Conservation (phyloP, 2,329 filamentous ascomycete species). For the Fusarium sp. region DNA sequence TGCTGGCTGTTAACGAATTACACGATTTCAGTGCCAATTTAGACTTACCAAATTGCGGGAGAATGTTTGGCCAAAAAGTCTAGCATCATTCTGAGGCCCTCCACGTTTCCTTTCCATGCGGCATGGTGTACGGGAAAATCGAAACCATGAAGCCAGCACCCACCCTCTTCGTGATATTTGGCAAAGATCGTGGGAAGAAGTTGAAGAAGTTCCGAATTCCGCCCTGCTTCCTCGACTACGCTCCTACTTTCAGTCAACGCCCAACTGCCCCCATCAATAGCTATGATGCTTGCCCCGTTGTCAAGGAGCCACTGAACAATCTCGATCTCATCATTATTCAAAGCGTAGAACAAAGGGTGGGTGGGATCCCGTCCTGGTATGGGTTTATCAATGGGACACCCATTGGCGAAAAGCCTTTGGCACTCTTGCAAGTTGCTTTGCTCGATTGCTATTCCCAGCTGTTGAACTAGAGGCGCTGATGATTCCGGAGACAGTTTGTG, state of each 20-base stretch:
- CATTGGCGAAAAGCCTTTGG: not conserved
- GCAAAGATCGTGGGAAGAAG: not conserved
- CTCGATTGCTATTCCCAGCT: not conserved
- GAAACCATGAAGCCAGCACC: not conserved
- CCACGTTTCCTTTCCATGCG: accelerated
- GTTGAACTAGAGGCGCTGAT: not conserved
- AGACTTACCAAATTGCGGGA: not conserved
- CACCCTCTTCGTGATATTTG: not conserved
- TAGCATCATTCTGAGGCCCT: not conserved
- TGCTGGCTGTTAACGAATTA: not conserved
- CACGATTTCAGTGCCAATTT: not conserved
- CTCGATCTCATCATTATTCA: not conserved
- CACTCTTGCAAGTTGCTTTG: not conserved
- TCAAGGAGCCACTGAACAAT: not conserved
- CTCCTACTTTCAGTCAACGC: not conserved
- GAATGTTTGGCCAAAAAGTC: not conserved
- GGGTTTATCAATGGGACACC: not conserved
- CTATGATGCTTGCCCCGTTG: not conserved
- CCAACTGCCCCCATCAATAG: not conserved
- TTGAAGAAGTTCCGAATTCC: not conserved
- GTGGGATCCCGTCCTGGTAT: not conserved
- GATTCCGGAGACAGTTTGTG: too few species aligned
- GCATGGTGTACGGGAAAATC: not conserved
- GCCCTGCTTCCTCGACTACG: not conserved
- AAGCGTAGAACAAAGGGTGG: not conserved